Percentiles rank a stretch among this genome's conserved stretches.
Evolutionary conservation across 768 basidiomycete genomes (phyloP).

Genomic region (Leucocoprinus leucothites): DNA sequence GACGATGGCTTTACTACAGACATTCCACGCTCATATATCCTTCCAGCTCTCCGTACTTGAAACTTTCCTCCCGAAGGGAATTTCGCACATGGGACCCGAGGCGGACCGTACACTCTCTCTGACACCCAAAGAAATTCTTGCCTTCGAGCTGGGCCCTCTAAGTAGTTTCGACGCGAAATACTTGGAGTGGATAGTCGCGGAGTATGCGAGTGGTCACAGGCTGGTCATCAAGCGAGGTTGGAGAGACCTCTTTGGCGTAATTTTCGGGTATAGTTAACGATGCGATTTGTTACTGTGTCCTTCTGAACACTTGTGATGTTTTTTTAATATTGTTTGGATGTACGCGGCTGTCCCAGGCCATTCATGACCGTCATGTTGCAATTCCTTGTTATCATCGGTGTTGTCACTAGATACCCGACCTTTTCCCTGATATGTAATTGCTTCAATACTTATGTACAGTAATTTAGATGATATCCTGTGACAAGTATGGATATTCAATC

Average conservation of each 20-base stretch:
- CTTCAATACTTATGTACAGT: too few species aligned
- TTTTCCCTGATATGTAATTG: too few species aligned
- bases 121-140: constrained; percentile 58
- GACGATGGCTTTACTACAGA: constrained; percentile 60
- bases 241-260: constrained; percentile 43
- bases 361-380: too few species aligned
- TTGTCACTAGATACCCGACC: too few species aligned
- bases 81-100: constrained; percentile 2
- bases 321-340: not conserved
- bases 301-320: not conserved
- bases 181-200: constrained; percentile 71
- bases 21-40: constrained; percentile 62
- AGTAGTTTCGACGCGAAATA: constrained; percentile 72
- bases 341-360: not conserved
- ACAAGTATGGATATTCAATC: too few species aligned
- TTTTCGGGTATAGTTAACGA: not conserved
- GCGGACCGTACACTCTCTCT: constrained; percentile 30
- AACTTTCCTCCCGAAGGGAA: constrained; percentile 26
- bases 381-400: too few species aligned
- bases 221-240: constrained; percentile 45
- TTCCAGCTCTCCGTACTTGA: constrained; percentile 53
- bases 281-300: not conserved
- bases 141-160: constrained; percentile 72
- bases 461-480: too few species aligned
- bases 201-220: constrained; percentile 43